Evolutionary conservation across 768 basidiomycete genomes (phyloP).

Genomic region (Strobilomyces echinocephalus): DNA sequence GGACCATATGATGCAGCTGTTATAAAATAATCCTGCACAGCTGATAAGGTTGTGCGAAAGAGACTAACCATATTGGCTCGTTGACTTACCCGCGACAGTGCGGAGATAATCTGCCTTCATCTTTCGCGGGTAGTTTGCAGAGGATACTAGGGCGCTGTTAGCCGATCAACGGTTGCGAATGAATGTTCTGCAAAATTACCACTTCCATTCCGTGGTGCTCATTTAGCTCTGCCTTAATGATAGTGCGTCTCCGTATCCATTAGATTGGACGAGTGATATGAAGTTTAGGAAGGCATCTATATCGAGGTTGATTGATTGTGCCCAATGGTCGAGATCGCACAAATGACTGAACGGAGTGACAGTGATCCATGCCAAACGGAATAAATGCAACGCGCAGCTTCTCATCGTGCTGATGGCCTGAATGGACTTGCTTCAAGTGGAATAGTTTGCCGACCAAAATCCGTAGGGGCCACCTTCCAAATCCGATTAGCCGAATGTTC

Average conservation of each 20-base stretch:
- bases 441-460: neutral
- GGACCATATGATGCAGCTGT: neutral
- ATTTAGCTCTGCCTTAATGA: constrained; percentile 1
- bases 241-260: neutral
- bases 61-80: constrained; percentile 11
- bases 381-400: neutral
- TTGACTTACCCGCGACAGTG: constrained; percentile 1
- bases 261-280: neutral
- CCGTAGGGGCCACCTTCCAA: neutral
- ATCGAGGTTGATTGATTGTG: constrained; percentile 9
- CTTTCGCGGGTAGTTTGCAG: constrained; percentile 14
- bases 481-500: neutral
- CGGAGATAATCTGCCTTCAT: constrained; percentile 19
- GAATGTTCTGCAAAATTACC: constrained; percentile 13
- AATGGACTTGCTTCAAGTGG: neutral
- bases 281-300: constrained; percentile 1
- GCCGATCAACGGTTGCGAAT: constrained; percentile 10
- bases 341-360: neutral
- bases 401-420: neutral
- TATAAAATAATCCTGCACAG: neutral
- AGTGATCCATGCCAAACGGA: neutral
- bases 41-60: neutral
- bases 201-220: constrained; percentile 22
- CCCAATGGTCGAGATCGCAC: neutral
- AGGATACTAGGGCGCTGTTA: neutral